Percentiles rank a stretch among this genome's conserved stretches.
phyloP scores from a whole-genome alignment of 495 filamentous ascomycete species.

The Neurospora tetraspora region DNA sequence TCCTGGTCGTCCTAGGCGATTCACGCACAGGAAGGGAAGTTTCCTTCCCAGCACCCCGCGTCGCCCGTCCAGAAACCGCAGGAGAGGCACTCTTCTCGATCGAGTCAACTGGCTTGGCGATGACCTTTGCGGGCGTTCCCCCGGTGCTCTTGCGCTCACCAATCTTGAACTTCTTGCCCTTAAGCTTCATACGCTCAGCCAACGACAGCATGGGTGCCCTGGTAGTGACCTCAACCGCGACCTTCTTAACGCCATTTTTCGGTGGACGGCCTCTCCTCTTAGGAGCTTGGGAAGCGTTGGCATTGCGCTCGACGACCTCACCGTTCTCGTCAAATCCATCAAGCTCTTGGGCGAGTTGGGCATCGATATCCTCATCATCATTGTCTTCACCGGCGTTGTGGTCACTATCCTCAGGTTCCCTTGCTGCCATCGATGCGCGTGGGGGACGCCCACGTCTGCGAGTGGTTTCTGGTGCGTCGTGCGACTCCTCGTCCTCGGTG shows the following conservation, averaged over 20 bases:
- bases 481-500: not conserved
- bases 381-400: not conserved
- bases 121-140: not conserved
- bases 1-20: not conserved
- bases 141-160: slow-evolving; percentile 14
- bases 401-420: not conserved
- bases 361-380: slow-evolving; percentile 11
- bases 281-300: not conserved
- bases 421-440: slow-evolving; percentile 1
- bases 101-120: slow-evolving; percentile 9
- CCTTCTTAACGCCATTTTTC: not conserved
- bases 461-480: not conserved
- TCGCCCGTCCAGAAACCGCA: not conserved
- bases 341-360: slow-evolving; percentile 14
- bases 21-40: slow-evolving; percentile 1
- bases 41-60: not conserved
- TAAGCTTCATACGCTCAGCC: slow-evolving; percentile 34
- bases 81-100: slow-evolving; percentile 2
- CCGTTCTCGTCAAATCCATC: slow-evolving; percentile 21
- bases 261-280: slow-evolving; percentile 20
- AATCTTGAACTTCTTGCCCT: slow-evolving; percentile 37
- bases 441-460: slow-evolving; percentile 15
- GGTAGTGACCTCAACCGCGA: slow-evolving; percentile 4
- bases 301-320: slow-evolving; percentile 8
- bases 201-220: slow-evolving; percentile 28